These are phyloP conservation scores for Fusarium caatingaense DNA, from an alignment of 2,329 filamentous ascomycete species.

Conservation along the genomic window DNA sequence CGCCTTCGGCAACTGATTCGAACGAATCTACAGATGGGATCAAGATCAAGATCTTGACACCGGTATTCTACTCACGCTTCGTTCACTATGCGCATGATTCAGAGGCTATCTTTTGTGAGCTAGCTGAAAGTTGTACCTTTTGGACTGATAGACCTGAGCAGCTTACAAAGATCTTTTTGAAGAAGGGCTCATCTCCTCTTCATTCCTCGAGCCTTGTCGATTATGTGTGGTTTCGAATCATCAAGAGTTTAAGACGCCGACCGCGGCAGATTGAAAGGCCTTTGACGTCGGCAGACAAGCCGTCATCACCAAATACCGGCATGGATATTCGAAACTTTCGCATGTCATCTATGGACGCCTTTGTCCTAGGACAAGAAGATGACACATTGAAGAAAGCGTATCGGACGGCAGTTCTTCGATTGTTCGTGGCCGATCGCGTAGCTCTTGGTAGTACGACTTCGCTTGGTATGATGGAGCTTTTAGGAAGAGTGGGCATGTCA, in stretches of 20 bases:
- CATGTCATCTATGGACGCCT: conserved; percentile 64
- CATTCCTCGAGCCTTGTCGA: conserved; percentile 52
- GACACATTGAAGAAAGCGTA: conserved; percentile 50
- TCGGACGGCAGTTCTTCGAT: conserved; percentile 51
- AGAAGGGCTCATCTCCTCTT: conserved; percentile 53
- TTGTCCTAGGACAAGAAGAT: conserved; percentile 53
- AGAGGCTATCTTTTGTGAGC: conserved; percentile 70
- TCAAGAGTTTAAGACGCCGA: conserved; percentile 57
- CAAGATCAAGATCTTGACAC: conserved; percentile 70
- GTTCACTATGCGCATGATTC: conserved; percentile 71
- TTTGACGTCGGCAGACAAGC: conserved; percentile 52
- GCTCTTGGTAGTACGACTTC: conserved; percentile 52
- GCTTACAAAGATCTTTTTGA: conserved; percentile 59
- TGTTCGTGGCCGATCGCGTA: conserved; percentile 59
- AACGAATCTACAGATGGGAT: conserved; percentile 52
- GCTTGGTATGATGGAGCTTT: conserved; percentile 48
- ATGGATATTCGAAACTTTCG: conserved; percentile 61
- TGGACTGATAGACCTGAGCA: conserved; percentile 66
- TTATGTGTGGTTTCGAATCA: conserved; percentile 56
- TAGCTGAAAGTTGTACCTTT: conserved; percentile 68
- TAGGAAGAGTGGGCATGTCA: conserved; percentile 49
- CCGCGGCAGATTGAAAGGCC: conserved; percentile 57
- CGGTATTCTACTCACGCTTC: conserved; percentile 75
- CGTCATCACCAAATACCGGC: conserved; percentile 5
- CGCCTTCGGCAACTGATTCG: conserved; percentile 42